These are phyloP conservation scores for Plasmodium billcollinsi DNA, from an alignment of 169 alveolate genomes.

Conservation along the genomic window DNA sequence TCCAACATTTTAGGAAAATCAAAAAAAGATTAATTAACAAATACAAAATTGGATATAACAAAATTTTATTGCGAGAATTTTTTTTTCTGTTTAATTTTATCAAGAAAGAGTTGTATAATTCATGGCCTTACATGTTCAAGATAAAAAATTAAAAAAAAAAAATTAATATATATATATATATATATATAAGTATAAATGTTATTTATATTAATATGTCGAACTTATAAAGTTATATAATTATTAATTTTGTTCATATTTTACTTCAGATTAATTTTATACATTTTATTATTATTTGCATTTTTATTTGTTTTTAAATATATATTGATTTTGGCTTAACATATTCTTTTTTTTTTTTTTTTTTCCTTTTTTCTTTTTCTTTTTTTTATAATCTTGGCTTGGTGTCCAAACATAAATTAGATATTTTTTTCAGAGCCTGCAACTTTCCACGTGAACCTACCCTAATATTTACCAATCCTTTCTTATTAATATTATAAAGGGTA, in stretches of 20 bases:
- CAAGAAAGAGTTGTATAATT: constrained; percentile 22
- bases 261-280: too few species aligned
- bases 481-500: constrained; percentile 62
- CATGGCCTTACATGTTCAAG: constrained; percentile 76
- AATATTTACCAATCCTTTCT: constrained; percentile 50
- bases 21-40: constrained; percentile 29
- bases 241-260: too few species aligned
- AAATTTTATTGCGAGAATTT: constrained; percentile 8
- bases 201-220: too few species aligned
- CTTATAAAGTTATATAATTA: too few species aligned
- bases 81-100: constrained; percentile 13
- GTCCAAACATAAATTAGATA: constrained; percentile 54
- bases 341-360: not conserved
- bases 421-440: constrained; percentile 53
- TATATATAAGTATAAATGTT: too few species aligned
- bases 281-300: too few species aligned
- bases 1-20: constrained; percentile 13
- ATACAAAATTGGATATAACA: constrained; percentile 27
- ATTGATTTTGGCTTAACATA: not conserved
- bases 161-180: not conserved
- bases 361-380: not conserved
- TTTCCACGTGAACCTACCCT: constrained; percentile 48
- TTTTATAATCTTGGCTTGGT: constrained; percentile 72
- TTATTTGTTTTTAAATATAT: not conserved
- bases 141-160: not conserved